Base-by-base conservation (phyloP, 345 rosid species). In the Dovyalis caffra region DNA sequence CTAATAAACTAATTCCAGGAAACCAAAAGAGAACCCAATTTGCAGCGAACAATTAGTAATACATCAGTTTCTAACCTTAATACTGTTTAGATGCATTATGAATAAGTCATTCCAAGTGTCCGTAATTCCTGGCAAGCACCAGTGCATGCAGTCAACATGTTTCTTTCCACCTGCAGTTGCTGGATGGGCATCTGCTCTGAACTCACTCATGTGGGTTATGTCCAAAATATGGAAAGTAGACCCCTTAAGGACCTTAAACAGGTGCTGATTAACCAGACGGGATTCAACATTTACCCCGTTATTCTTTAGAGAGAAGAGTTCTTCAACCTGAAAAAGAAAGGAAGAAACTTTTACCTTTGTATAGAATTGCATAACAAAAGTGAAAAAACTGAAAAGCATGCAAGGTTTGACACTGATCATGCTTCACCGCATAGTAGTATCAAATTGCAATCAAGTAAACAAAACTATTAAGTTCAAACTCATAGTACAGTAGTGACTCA, bases 141-240 rank as follows among this genome's bases (percentile, higher is more conserved):
- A 95, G 76, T 93, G 98, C 99, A 95, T 93, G 80, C 98, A 93
- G 71, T 95, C 98, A 16, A 90, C 87, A 0, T 90, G 96, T 71
- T 87, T 91, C 91, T 95, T 95, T 58, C 97, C 96, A 63, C 99
- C 98, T 8, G 90, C 88, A 0, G 85, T 8, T 37, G 93, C 86
- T 4, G 99, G 98, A 78, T 95, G 99, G 56, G 92, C 98, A 70
- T 91, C 99, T 2, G 94, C 98, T 87, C 99, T 84, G 81, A 89
- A 88, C 89, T 93, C 98, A 28, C 96, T 95, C 92, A 92, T 81
- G 51, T 64, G 87, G 33, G 97, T 91, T 56, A 95, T 80, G 79
- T 91, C 96, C 81, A 95, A 76, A 51, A 91, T 75, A 58, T 83
- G 92, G 81, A 95, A 88, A 74, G 64, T 69, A 11, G 94, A 89